These are phyloP conservation scores for Globisporangium takayamanum DNA, from an alignment of 352 stramenopile species.

Conservation along the genomic window DNA sequence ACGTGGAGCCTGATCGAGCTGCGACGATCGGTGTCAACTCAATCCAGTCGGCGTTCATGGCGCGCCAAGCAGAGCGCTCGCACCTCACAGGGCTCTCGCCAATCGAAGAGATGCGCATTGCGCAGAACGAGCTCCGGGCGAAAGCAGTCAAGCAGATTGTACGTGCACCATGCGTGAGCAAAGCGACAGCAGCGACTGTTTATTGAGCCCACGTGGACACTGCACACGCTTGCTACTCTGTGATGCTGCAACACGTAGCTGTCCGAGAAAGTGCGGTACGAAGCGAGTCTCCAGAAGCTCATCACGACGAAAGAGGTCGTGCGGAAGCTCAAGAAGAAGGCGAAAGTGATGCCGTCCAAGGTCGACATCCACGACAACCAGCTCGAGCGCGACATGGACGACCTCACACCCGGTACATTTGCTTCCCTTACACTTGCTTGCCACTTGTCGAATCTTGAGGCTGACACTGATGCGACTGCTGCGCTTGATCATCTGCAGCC, in stretches of 20 bases:
- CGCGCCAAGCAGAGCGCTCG: conserved; percentile 55
- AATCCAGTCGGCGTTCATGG: conserved; percentile 62
- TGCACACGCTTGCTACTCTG: neutral
- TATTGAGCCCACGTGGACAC: neutral
- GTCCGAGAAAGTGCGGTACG: conserved; percentile 23
- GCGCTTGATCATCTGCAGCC: conserved; percentile 18
- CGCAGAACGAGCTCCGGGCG: conserved; percentile 71
- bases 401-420: conserved; percentile 61
- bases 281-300: conserved; percentile 48
- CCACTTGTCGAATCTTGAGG: neutral
- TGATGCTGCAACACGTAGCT: neutral
- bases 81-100: conserved; percentile 73
- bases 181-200: neutral
- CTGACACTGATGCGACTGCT: neutral
- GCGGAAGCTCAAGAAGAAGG: conserved; percentile 49
- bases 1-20: conserved; percentile 4
- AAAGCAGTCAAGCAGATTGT: conserved; percentile 59
- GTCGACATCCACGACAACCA: conserved; percentile 25
- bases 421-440: neutral
- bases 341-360: conserved; percentile 38
- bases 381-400: conserved; percentile 61
- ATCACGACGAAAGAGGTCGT: conserved; percentile 55
- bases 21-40: neutral
- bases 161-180: neutral
- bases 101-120: conserved; percentile 79